Percentiles rank a stretch among this genome's conserved stretches.
phyloP scores from a whole-genome alignment of 2,329 filamentous ascomycete genomes.

The Exophiala viscosa region DNA sequence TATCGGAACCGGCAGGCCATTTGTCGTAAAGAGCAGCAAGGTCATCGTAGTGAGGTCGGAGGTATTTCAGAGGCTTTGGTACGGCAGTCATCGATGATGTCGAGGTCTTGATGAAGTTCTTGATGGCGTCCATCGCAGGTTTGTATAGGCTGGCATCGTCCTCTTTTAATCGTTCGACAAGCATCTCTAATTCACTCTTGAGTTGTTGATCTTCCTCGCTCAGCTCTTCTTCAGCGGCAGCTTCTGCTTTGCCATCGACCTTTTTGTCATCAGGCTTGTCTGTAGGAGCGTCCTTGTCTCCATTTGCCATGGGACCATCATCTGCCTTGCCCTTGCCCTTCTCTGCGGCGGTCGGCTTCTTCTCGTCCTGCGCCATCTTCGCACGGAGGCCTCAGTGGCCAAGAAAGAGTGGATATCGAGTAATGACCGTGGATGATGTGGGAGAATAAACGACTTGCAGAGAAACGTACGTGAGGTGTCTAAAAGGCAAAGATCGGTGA shows the following conservation, averaged over 20 bases:
- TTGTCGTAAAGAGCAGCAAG: constrained; percentile 83
- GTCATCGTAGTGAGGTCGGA: constrained; percentile 91
- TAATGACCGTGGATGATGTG: constrained; percentile 1
- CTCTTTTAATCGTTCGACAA: constrained; percentile 94
- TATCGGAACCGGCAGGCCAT: constrained; percentile 76
- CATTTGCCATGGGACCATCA: constrained; percentile 59
- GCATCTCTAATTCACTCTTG: constrained; percentile 96
- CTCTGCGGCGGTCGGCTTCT: constrained; percentile 76
- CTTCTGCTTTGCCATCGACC: constrained; percentile 64
- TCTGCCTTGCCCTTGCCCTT: constrained; percentile 96
- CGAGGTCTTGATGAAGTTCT: constrained; percentile 97
- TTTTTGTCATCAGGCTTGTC: constrained; percentile 67
- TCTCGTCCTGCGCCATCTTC: constrained; percentile 88
- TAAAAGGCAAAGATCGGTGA: constrained; percentile 3
- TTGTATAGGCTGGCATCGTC: constrained; percentile 83
- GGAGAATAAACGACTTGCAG: neutral
- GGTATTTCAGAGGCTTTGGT: constrained; percentile 95
- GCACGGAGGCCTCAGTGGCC: constrained; percentile 14
- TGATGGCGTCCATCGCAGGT: constrained; percentile 90
- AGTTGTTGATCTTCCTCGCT: constrained; percentile 98
- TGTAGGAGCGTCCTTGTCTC: constrained; percentile 54
- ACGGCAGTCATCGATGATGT: constrained; percentile 99
- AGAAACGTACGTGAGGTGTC: neutral
- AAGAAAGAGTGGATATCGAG: constrained; percentile 4
- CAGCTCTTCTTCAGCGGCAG: constrained; percentile 67